Conservation (phyloP, 352 stramenopile species). For the Aphanomyces astaci region DNA sequence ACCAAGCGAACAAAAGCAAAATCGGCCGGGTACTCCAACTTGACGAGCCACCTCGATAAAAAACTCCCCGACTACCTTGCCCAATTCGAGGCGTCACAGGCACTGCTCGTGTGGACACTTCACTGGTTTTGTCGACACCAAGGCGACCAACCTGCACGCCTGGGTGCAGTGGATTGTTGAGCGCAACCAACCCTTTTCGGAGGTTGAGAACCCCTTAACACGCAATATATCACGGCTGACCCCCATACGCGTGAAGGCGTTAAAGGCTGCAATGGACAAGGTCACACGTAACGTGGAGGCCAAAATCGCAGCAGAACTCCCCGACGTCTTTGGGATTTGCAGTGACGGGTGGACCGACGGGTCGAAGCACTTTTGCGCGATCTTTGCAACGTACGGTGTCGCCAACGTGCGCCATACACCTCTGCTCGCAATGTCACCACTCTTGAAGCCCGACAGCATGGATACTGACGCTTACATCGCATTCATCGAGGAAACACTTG, state of each 20-base stretch:
- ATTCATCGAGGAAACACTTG: neutral
- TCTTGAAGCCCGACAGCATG: neutral
- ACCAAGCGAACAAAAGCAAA: too few species aligned
- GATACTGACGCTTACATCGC: neutral
- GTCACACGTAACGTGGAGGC: neutral
- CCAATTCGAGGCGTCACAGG: too few species aligned
- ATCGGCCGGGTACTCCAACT: too few species aligned
- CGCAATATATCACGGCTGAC: neutral
- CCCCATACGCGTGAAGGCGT: neutral
- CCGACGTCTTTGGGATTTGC: neutral
- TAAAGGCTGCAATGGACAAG: neutral
- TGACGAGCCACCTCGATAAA: too few species aligned
- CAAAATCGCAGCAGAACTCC: neutral
- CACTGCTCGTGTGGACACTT: too few species aligned
- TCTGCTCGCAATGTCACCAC: neutral
- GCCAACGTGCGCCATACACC: neutral
- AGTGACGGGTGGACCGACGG: neutral
- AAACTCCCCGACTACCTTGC: too few species aligned
- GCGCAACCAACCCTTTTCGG: too few species aligned
- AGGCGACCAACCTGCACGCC: too few species aligned
- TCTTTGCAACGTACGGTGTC: neutral
- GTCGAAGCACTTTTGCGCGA: neutral
- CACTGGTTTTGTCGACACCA: too few species aligned
- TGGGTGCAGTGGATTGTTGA: too few species aligned
- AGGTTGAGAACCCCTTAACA: too few species aligned